phyloP scores from a whole-genome alignment of 108 stramenopile genomes.

The Aurantiochytrium sp. region DNA sequence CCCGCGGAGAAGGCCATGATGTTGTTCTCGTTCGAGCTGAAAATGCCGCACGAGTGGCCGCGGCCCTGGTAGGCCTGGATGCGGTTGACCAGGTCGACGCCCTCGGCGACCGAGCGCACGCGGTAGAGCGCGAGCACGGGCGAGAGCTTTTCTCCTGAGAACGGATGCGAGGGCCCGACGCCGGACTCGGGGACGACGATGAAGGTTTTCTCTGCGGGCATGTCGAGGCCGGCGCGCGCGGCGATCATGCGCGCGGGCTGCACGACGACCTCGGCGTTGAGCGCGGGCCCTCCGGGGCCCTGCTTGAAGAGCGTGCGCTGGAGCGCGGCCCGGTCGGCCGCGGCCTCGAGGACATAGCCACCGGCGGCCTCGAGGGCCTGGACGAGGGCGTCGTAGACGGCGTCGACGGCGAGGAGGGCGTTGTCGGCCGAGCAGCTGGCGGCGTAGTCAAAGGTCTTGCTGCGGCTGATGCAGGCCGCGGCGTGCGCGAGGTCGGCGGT shows the following conservation, averaged over 20 bases:
- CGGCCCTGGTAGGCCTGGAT: not conserved
- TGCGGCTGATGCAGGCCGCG: not conserved
- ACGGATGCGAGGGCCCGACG: not conserved
- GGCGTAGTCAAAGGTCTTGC: conserved; percentile 12
- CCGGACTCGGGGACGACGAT: not conserved
- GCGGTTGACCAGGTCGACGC: not conserved
- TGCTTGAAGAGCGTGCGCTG: not conserved
- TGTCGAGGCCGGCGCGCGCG: not conserved
- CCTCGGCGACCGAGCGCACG: not conserved
- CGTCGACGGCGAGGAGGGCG: not conserved
- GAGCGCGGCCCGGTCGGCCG: not conserved
- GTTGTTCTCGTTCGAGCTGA: not conserved
- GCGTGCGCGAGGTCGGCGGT: not conserved
- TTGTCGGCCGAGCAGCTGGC: conserved; percentile 20
- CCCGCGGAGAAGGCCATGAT: not conserved
- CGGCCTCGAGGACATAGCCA: not conserved
- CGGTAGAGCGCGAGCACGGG: conserved; percentile 11
- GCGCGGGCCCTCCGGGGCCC: not conserved
- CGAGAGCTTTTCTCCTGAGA: conserved; percentile 25
- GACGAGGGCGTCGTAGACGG: not conserved
- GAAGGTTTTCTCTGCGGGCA: not conserved
- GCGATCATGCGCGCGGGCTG: not conserved
- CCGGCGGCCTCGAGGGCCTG: not conserved
- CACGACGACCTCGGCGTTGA: not conserved
- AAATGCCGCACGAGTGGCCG: not conserved